Conservation (phyloP, 1,284 basidiomycete species). For the Ceratobasidium sp. region DNA sequence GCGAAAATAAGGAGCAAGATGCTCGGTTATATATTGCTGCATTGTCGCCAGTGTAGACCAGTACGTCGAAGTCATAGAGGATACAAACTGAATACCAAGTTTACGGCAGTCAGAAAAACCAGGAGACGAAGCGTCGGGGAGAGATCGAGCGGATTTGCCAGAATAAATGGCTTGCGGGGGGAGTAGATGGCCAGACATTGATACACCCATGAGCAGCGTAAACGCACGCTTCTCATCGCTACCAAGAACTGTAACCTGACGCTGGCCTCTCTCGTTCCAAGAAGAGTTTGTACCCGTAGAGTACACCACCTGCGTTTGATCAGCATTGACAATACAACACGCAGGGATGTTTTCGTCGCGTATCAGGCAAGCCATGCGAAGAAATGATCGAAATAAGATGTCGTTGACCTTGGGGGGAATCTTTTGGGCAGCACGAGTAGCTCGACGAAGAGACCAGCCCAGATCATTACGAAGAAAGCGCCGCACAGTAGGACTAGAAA, state of each 20-base stretch:
- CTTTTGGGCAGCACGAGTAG: slow-evolving; percentile 11
- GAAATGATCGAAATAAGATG: neutral
- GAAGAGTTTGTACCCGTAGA: neutral
- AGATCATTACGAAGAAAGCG: neutral
- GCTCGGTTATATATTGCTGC: neutral
- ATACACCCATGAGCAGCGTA: slow-evolving; percentile 8
- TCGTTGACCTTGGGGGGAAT: neutral
- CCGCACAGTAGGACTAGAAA: neutral
- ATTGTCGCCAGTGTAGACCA: neutral
- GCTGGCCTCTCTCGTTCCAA: neutral
- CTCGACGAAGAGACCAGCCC: neutral
- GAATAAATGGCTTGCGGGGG: slow-evolving; percentile 32
- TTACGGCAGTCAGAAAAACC: slow-evolving; percentile 45
- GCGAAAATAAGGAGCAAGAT: slow-evolving; percentile 54
- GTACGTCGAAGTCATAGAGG: slow-evolving; percentile 42
- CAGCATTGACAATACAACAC: slow-evolving; percentile 17
- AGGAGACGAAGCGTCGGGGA: neutral
- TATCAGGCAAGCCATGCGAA: neutral
- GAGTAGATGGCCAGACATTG: neutral
- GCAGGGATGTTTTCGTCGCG: slow-evolving; percentile 7
- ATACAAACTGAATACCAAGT: slow-evolving; percentile 50
- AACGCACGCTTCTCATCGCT: slow-evolving; percentile 28
- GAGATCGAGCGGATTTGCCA: neutral
- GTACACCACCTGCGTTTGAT: slow-evolving; percentile 34
- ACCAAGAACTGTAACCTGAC: slow-evolving; percentile 27